Evolutionary conservation across 2,329 filamentous ascomycete species (phyloP).

Genomic region (Trichophyton mentagrophytes): DNA sequence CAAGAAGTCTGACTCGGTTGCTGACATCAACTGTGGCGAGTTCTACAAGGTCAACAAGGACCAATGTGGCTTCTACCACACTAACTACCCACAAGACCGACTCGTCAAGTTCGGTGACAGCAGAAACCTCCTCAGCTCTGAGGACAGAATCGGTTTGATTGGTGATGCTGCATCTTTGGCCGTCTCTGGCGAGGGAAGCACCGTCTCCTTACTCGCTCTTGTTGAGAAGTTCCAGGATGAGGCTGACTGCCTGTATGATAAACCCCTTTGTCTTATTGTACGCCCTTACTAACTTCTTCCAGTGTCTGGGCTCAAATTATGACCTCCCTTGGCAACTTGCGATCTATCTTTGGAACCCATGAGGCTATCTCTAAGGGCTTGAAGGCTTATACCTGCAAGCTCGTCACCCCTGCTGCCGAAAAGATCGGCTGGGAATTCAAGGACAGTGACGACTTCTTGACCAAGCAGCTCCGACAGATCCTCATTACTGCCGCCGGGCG

Average conservation of each 20-base stretch:
- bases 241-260: constrained; percentile 56
- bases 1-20: constrained; percentile 62
- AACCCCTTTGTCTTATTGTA: background rate
- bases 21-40: constrained; percentile 43
- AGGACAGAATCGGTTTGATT: constrained; percentile 87
- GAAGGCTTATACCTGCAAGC: constrained; percentile 63
- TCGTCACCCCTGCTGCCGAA: constrained; percentile 62
- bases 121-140: constrained; percentile 60
- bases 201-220: constrained; percentile 68
- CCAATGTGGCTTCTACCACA: constrained; percentile 80
- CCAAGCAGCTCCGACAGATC: constrained; percentile 67
- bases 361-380: constrained; percentile 58
- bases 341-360: constrained; percentile 73
- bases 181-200: constrained; percentile 72
- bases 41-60: constrained; percentile 94
- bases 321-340: constrained; percentile 60
- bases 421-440: constrained; percentile 76
- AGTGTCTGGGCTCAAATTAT: constrained; percentile 77
- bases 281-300: constrained; percentile 14
- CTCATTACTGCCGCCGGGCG: constrained; percentile 64
- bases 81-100: constrained; percentile 79
- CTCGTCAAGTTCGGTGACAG: constrained; percentile 68
- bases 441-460: constrained; percentile 68
- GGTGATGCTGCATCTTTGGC: constrained; percentile 83
- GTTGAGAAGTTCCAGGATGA: constrained; percentile 74